A percentile compares a stretch with the other conserved stretches of the same genome.
These are phyloP conservation scores for Conticribra weissflogii DNA, from an alignment of 108 stramenopile genomes.

Conservation along the genomic window DNA sequence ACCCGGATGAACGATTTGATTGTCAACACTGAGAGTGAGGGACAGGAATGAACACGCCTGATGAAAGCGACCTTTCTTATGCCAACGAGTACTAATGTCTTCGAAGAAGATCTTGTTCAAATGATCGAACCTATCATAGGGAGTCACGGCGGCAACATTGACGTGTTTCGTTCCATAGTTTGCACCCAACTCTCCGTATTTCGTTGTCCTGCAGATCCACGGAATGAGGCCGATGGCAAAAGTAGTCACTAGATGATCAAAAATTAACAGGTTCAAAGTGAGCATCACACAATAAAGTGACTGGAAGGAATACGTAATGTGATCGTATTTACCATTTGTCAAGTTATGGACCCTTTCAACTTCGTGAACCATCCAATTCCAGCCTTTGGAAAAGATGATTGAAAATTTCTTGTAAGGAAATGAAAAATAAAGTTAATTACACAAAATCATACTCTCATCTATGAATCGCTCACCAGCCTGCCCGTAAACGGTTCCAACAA, in stretches of 20 bases:
- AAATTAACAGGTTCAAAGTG: too few relatives aligned
- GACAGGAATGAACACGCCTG: conserved; percentile 56
- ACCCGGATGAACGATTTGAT: conserved; percentile 59
- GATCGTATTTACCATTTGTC: too few relatives aligned
- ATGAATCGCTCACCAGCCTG: conserved; percentile 47
- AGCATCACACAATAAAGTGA: too few relatives aligned
- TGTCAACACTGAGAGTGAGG: conserved; percentile 53
- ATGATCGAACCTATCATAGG: conserved; percentile 39
- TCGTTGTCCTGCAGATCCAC: conserved; percentile 53
- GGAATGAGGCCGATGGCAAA: conserved; percentile 60
- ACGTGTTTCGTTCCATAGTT: conserved; percentile 48
- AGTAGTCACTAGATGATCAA: too few relatives aligned
- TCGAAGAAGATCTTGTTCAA: conserved; percentile 49
- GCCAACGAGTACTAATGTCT: conserved; percentile 34
- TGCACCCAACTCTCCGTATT: conserved; percentile 42
- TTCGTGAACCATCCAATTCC: conserved; percentile 66
- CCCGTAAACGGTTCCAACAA: conserved; percentile 56
- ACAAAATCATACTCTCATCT: too few relatives aligned
- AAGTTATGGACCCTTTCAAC: conserved; percentile 28
- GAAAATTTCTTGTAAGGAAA: too few relatives aligned
- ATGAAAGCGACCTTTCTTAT: conserved; percentile 39
- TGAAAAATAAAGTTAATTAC: too few relatives aligned
- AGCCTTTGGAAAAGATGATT: too few relatives aligned
- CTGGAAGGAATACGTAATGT: too few relatives aligned
- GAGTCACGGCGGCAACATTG: conserved; percentile 51